These are phyloP conservation scores for Conoideocrella luteorostrata DNA, from an alignment of 2,329 filamentous ascomycete genomes.

Conservation along the genomic window DNA sequence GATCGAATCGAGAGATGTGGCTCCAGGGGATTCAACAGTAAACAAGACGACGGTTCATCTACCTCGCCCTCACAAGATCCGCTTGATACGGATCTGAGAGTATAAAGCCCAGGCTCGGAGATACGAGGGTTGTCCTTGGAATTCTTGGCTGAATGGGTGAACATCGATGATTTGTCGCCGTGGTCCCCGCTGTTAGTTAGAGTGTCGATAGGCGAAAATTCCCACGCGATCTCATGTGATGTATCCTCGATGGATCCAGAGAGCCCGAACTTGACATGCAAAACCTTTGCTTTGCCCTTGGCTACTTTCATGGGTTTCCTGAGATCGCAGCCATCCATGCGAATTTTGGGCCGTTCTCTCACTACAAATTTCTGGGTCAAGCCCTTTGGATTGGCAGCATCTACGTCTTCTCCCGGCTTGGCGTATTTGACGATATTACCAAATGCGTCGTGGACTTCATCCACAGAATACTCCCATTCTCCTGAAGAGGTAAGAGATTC, in stretches of 20 bases:
- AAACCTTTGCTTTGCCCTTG: conserved; percentile 58
- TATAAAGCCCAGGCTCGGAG: conserved; percentile 77
- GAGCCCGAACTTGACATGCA: conserved; percentile 67
- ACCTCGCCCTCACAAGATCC: conserved; percentile 82
- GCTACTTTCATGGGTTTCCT: conserved; percentile 78
- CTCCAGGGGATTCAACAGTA: conserved; percentile 84
- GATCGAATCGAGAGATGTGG: conserved; percentile 67
- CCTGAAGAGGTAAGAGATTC: conserved; percentile 78
- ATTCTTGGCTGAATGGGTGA: conserved; percentile 55
- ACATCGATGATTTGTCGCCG: conserved; percentile 49
- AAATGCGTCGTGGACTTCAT: conserved; percentile 85
- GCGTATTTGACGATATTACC: conserved; percentile 80
- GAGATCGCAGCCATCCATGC: conserved; percentile 68
- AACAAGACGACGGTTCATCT: conserved; percentile 87
- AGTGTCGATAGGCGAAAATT: conserved; percentile 69
- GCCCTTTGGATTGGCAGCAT: conserved; percentile 54
- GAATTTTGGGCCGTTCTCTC: conserved; percentile 74
- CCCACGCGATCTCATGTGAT: conserved; percentile 69
- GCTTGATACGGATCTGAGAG: conserved; percentile 70
- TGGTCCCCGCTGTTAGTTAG: conserved; percentile 66
- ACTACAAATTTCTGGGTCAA: conserved; percentile 76
- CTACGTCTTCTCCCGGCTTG: conserved; percentile 58
- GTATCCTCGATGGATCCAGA: conserved; percentile 53
- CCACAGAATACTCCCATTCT: conserved; percentile 82
- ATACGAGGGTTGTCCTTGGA: conserved; percentile 61